Evolutionary conservation across 345 rosid species (phyloP).

Genomic region (Nephelium lappaceum): DNA sequence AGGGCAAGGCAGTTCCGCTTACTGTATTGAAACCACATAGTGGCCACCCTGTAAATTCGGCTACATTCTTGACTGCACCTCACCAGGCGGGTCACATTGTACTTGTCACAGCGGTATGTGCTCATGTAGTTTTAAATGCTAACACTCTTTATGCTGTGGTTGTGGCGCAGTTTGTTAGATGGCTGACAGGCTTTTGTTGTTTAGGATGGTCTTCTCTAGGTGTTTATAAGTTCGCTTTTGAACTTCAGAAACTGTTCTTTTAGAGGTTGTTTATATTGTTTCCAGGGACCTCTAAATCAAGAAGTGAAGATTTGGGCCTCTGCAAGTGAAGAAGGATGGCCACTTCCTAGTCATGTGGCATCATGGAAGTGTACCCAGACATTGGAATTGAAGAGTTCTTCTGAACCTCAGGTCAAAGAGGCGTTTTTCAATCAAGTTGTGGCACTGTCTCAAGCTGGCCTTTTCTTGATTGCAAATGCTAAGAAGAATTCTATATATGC

Average conservation of each 20-base stretch:
- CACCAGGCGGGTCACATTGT: constrained; percentile 78
- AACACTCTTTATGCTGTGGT: constrained; percentile 4
- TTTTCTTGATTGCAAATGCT: constrained; percentile 83
- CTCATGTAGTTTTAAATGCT: constrained; percentile 10
- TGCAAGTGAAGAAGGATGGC: constrained; percentile 79
- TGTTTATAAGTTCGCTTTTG: not conserved
- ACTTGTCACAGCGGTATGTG: constrained; percentile 79
- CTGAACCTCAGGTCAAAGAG: constrained; percentile 56
- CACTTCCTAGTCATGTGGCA: constrained; percentile 62
- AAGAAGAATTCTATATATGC: constrained; percentile 85
- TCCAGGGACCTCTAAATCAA: constrained; percentile 78
- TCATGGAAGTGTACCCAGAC: constrained; percentile 82
- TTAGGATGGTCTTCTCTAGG: constrained; percentile 10
- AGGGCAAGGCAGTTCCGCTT: constrained; percentile 67
- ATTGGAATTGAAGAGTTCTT: constrained; percentile 71
- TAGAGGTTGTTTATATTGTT: not conserved
- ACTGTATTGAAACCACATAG: constrained; percentile 78
- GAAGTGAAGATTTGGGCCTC: constrained; percentile 88
- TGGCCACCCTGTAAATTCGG: constrained; percentile 81
- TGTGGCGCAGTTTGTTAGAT: constrained; percentile 18
- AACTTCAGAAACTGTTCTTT: not conserved
- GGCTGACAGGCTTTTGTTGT: not conserved
- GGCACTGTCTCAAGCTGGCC: constrained; percentile 68
- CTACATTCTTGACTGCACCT: constrained; percentile 66
- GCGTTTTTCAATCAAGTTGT: constrained; percentile 88